Evolutionary conservation across 2,329 filamentous ascomycete species (phyloP), one percentile per base, ranked within the genome.

Genomic region (Torrubiellomyces zombiae): DNA sequence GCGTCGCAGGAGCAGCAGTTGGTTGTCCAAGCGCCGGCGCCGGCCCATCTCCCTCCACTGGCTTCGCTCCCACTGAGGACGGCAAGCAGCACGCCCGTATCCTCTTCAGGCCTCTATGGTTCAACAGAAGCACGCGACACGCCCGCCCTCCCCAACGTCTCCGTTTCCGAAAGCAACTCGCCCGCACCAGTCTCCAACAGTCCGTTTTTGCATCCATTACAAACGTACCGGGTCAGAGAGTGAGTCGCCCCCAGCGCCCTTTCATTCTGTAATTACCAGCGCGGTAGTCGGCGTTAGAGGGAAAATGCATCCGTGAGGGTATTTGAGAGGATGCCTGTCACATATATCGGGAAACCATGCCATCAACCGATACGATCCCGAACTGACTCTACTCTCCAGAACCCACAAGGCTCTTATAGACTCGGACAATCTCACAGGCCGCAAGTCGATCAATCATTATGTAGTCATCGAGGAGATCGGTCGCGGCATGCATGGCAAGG

Each of bases 361-460:
- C n/a, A n/a, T n/a, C n/a, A n/a, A n/a, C n/a, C n/a, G n/a, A n/a
- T n/a, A n/a, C n/a, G n/a, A n/a, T n/a, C n/a, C n/a, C n/a, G n/a
- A n/a, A n/a, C n/a, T n/a, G n/a, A 34, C 9, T 14, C 18, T 25
- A 7, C 5, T 9, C 20, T 6, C 19, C 34, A 80, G 75, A 54
- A 94, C 86, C 7, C 80, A 93, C 52, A 82, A 85, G 34, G 85
- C 81, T 26, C 75, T 85, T 41, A 81, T 94, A 38, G 86, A 95
- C 43, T 75, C 85, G 33, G 83, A 95, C 49, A 69, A 69, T 27
- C 65, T 82, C 33, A 92, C 86, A 5, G 89, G 89, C 30, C 80
- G 89, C 34, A 98, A 98, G 55, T 65, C 85, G 26, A 92, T 98
- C 60, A 98, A 98, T 44, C 79, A 94, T 45, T 98, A 98, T 55